Percentiles rank a stretch among this genome's conserved stretches.
Conservation (phyloP, 139 green algal species). For the Ostreobium quekettii region DNA sequence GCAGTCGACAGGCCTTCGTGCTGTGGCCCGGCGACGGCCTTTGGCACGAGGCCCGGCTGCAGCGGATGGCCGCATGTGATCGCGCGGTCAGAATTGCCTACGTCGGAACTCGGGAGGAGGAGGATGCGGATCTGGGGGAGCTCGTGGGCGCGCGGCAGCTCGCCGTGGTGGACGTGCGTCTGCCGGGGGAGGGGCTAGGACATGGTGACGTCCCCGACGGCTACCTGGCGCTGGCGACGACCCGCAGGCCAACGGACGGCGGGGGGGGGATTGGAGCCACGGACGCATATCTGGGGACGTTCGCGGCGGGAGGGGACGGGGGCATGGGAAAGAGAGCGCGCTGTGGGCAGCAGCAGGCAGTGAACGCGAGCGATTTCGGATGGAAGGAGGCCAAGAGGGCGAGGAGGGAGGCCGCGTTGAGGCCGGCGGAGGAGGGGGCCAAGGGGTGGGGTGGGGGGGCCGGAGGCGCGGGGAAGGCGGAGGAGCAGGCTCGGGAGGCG, state of each 20-base stretch:
- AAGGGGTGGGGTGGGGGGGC: too few relatives aligned
- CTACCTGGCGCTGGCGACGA: background rate
- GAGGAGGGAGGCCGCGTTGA: too few relatives aligned
- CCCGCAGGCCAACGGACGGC: background rate
- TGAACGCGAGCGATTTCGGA: too few relatives aligned
- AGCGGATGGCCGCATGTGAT: background rate
- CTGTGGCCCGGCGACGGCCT: constrained; percentile 33
- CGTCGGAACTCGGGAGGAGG: constrained; percentile 36
- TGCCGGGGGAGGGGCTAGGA: background rate
- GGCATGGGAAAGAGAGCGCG: background rate
- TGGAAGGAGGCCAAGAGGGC: too few relatives aligned
- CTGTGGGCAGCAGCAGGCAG: too few relatives aligned
- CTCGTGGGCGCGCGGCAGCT: constrained; percentile 36
- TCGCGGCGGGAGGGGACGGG: background rate
- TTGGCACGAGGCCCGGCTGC: constrained; percentile 25
- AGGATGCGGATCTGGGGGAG: constrained; percentile 36
- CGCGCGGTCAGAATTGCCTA: constrained; percentile 37
- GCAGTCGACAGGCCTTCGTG: constrained; percentile 27
- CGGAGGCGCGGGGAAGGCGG: too few relatives aligned
- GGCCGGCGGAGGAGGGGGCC: too few relatives aligned
- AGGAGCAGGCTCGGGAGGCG: too few relatives aligned
- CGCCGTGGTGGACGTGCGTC: background rate
- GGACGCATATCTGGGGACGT: background rate
- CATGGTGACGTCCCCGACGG: background rate
- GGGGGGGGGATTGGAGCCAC: background rate